phyloP scores from a whole-genome alignment of 257 asterid species.

The Solanum sparsipilum region DNA sequence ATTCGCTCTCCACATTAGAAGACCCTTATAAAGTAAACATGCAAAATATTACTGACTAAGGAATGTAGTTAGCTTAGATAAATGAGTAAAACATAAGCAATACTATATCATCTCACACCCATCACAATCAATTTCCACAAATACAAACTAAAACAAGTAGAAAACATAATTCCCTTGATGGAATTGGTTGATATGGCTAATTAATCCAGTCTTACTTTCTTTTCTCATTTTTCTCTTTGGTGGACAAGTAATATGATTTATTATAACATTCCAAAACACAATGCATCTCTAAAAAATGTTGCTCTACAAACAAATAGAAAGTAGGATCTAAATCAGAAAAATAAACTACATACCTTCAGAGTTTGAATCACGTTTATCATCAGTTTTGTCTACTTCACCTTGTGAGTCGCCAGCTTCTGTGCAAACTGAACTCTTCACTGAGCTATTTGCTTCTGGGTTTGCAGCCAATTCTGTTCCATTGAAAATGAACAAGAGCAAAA shows the following conservation, averaged over 20 bases:
- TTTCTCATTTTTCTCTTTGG: background rate
- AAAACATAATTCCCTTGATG: background rate
- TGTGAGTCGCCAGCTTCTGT: constrained; percentile 24
- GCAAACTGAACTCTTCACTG: constrained; percentile 19
- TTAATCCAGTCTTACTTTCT: background rate
- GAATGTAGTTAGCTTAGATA: background rate
- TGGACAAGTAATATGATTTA: background rate
- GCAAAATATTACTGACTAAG: background rate
- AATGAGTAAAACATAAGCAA: background rate
- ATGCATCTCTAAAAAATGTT: constrained; percentile 1
- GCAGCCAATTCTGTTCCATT: constrained; percentile 23
- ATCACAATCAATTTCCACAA: background rate
- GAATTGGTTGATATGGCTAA: background rate
- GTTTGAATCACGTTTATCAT: constrained; percentile 14
- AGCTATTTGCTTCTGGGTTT: constrained; percentile 34
- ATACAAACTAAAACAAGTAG: background rate
- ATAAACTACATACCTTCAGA: constrained; percentile 8
- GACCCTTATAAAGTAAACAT: constrained; percentile 30
- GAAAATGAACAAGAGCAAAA: constrained; percentile 6
- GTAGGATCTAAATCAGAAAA: constrained; percentile 2
- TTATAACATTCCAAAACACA: background rate
- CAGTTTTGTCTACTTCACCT: constrained; percentile 20
- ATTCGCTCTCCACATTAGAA: constrained; percentile 24
- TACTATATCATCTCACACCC: background rate
- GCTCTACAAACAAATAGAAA: background rate